Conservation (phyloP, 371 early-diverging fungal species). For the Smittium mucronatum region DNA sequence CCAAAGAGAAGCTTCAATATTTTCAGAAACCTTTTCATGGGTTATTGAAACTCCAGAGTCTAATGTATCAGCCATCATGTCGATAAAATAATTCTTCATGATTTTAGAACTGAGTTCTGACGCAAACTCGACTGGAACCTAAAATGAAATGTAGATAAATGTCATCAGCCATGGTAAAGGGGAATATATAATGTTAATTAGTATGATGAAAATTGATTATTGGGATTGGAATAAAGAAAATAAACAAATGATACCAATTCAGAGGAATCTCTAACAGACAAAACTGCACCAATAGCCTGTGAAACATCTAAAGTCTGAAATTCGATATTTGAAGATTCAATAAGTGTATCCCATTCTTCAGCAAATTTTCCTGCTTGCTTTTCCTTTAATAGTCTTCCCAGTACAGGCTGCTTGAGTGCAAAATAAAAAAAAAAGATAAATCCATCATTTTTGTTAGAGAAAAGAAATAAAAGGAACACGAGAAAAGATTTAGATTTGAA, state of each 20-base stretch:
- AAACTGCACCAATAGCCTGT: constrained; percentile 48
- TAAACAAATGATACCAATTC: not conserved
- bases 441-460: not conserved
- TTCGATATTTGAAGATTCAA: constrained; percentile 32
- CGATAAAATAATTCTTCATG: constrained; percentile 75
- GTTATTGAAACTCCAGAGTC: constrained; percentile 79
- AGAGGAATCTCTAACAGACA: constrained; percentile 66
- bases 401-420: constrained; percentile 37
- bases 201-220: too few relatives aligned
- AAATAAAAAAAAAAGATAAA: not conserved
- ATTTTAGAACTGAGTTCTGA: constrained; percentile 54
- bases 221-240: not conserved
- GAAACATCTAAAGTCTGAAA: constrained; percentile 62
- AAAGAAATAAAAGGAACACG: not conserved
- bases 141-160: too few relatives aligned
- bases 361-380: constrained; percentile 59
- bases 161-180: too few relatives aligned
- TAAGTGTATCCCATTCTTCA: constrained; percentile 60
- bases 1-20: constrained; percentile 27
- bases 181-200: too few relatives aligned
- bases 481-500: not conserved
- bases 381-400: constrained; percentile 72
- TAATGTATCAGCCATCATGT: constrained; percentile 68
- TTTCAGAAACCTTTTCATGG: constrained; percentile 71
- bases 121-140: constrained; percentile 44